Conservation (phyloP, 345 rosid genomes). For the Excoecaria cochinchinensis region DNA sequence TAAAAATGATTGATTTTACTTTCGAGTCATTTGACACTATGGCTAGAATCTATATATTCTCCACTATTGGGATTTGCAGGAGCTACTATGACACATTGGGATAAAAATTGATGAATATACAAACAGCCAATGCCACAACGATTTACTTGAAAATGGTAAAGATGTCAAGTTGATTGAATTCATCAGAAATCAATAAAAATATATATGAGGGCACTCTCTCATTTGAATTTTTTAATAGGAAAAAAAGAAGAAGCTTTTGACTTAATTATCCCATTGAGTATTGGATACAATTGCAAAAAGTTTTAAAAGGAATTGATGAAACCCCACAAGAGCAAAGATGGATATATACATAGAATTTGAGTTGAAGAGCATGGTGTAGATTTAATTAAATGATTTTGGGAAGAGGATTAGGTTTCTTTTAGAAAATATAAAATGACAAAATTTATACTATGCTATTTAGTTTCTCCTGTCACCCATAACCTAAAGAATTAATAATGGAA, state of each 20-base stretch:
- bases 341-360: background rate
- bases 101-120: constrained; percentile 10
- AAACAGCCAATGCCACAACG: background rate
- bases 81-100: constrained; percentile 6
- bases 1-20: constrained; percentile 15
- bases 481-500: background rate
- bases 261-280: background rate
- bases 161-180: background rate
- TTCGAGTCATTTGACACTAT: constrained; percentile 34
- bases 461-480: constrained; percentile 8
- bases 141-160: constrained; percentile 6
- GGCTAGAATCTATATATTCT: constrained; percentile 30
- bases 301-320: background rate
- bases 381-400: too few species aligned
- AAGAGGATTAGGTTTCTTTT: constrained; percentile 1
- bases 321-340: background rate
- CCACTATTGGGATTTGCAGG: constrained; percentile 26
- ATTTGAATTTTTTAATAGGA: background rate
- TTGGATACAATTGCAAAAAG: background rate
- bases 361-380: background rate
- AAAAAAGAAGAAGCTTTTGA: background rate
- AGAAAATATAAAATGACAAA: constrained; percentile 8
- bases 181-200: background rate
- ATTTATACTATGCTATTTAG: background rate
- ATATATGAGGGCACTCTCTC: background rate